Percentiles rank a stretch among this genome's conserved stretches.
phyloP scores from a whole-genome alignment of 805 yeast species.

The Metschnikowia dekortorum region DNA sequence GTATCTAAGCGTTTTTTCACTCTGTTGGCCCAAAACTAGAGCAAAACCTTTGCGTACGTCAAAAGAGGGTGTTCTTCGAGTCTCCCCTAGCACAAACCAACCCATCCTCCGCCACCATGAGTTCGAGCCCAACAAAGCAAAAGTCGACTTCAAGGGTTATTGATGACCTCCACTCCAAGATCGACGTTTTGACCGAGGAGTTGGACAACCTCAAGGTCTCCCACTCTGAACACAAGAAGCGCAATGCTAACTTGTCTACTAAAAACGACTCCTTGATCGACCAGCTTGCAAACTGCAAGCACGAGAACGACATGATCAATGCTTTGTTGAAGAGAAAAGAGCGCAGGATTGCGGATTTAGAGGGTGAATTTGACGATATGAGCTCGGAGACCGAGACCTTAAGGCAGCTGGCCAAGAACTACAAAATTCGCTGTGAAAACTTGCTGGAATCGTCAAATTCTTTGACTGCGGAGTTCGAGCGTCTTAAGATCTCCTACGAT shows the following conservation, averaged over 20 bases:
- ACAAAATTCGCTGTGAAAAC: slow-evolving; percentile 46
- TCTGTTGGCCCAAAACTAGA: slow-evolving; percentile 7
- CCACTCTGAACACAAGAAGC: slow-evolving; percentile 48
- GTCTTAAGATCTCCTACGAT: slow-evolving; percentile 57
- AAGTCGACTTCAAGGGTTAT: slow-evolving; percentile 37
- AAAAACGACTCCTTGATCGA: slow-evolving; percentile 55
- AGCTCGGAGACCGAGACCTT: slow-evolving; percentile 44
- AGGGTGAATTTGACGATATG: slow-evolving; percentile 49
- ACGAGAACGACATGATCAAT: slow-evolving; percentile 71
- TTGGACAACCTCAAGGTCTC: slow-evolving; percentile 35
- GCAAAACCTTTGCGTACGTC: slow-evolving; percentile 1
- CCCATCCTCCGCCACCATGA: slow-evolving; percentile 8
- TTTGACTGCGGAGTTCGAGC: slow-evolving; percentile 48
- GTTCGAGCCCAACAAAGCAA: slow-evolving; percentile 20
- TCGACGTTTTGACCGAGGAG: slow-evolving; percentile 43
- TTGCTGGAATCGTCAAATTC: slow-evolving; percentile 43
- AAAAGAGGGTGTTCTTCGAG: not conserved
- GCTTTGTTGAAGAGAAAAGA: slow-evolving; percentile 68
- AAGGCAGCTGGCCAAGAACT: slow-evolving; percentile 45
- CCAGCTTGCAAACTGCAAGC: slow-evolving; percentile 65
- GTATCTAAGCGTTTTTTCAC: not conserved
- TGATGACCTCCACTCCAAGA: slow-evolving; percentile 49
- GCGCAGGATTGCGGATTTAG: slow-evolving; percentile 62
- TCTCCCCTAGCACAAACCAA: not conserved
- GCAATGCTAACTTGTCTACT: slow-evolving; percentile 42